These are phyloP conservation scores for Cryptosporidium baileyi DNA, from an alignment of 169 alveolate genomes.

Conservation along the genomic window DNA sequence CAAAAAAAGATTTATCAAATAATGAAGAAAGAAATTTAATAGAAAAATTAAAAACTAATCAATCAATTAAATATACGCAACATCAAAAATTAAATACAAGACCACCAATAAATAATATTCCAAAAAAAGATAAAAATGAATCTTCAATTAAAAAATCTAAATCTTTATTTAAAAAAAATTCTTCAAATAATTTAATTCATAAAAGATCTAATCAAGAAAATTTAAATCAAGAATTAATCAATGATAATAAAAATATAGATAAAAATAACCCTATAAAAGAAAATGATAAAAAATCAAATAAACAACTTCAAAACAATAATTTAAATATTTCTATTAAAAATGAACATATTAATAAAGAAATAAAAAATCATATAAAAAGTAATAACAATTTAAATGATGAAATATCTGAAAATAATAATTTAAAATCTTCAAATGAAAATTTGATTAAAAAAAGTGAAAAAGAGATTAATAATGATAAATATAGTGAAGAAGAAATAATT, in stretches of 20 bases:
- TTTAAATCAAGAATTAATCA: neutral
- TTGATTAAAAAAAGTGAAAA: neutral
- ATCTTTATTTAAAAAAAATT: neutral
- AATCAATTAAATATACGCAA: neutral
- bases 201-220: neutral
- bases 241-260: neutral
- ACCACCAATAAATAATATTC: neutral
- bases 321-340: neutral
- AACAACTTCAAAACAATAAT: neutral
- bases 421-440: neutral
- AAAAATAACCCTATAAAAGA: neutral
- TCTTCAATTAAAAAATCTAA: neutral
- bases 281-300: neutral
- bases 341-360: neutral
- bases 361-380: neutral
- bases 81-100: neutral
- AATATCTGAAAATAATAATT: neutral
- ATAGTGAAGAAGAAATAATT: slow-evolving; percentile 41
- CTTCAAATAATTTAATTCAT: neutral
- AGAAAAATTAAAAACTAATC: neutral
- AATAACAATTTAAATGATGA: neutral
- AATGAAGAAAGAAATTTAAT: neutral
- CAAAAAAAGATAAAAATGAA: neutral
- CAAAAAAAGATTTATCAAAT: neutral
- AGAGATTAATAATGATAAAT: neutral